Evolutionary conservation across 192 early-diverging fungal genomes (phyloP).

Genomic region (Diversispora epigaea): DNA sequence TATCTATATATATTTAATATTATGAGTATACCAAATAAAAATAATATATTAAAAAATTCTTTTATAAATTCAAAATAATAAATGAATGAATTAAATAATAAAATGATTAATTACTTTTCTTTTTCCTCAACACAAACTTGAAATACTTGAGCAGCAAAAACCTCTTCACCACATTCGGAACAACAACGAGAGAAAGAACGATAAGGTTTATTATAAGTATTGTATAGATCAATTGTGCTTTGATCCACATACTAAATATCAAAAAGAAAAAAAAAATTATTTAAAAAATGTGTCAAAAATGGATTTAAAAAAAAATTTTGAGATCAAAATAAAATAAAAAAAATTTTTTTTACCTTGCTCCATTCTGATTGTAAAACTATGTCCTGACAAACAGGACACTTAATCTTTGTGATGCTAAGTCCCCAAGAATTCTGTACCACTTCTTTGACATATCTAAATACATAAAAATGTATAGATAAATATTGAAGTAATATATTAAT

Average conservation of each 20-base stretch:
- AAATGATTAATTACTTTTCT: slow-evolving; percentile 5
- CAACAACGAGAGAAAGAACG: slow-evolving; percentile 54
- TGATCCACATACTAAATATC: slow-evolving; percentile 55
- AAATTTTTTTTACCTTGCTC: slow-evolving; percentile 42
- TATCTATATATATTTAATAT: slow-evolving; percentile 17
- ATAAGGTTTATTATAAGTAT: slow-evolving; percentile 57
- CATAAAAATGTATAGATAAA: background rate
- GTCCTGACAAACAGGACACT: slow-evolving; percentile 58
- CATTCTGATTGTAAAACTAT: slow-evolving; percentile 53
- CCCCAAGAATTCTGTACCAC: slow-evolving; percentile 61
- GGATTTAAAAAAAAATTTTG: background rate
- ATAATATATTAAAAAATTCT: too few relatives aligned
- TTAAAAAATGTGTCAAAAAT: background rate
- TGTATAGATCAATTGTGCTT: slow-evolving; percentile 43
- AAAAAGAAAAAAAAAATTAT: too few relatives aligned
- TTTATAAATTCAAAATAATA: too few relatives aligned
- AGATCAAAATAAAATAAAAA: background rate
- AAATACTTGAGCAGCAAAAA: slow-evolving; percentile 39
- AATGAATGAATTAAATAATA: too few relatives aligned
- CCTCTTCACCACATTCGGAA: slow-evolving; percentile 49
- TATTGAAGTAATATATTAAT: background rate
- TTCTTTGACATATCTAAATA: slow-evolving; percentile 51
- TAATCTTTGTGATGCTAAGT: slow-evolving; percentile 55
- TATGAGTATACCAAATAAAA: too few relatives aligned
- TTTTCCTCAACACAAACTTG: slow-evolving; percentile 27